Evolutionary conservation across 2,329 filamentous ascomycete species (phyloP), one percentile per base, ranked within the genome.

Genomic region (Lasiodiplodia theobromae): DNA sequence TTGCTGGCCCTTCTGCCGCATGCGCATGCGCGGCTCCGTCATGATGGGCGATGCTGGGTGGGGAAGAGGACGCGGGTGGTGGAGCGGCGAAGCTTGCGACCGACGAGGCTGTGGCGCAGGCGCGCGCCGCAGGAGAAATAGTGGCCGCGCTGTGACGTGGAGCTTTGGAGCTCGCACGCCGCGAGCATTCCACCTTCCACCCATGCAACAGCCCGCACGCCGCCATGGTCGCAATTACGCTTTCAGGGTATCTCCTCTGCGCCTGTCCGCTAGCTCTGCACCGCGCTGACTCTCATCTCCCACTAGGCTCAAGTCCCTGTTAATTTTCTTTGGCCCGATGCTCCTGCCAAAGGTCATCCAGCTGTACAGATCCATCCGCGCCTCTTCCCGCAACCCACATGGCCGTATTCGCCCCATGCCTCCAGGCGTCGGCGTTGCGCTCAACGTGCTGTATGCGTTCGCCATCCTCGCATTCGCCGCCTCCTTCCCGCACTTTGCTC

Each of bases 401-500:
- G 75, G 86, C 71, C 77, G 86, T 70, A 76, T 91, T 73, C 84
- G 86, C 63, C 83, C 90, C 56, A 78, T 90, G 34, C 85, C 90
- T 14, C 73, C 77, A 1, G 76, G 80, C 52, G 86, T 87, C 64
- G 80, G 83, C n/a, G 81, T 88, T 77, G 81, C 89, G 68, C 82
- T 93, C 75, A 80, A 84, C 69, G 75, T 92, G 74, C 83, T 96
- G 74, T 82, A 88, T 77, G 66, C 87, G 73, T 82, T 84, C 71
- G 83, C 83, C 56, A 72, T 84, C 54, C 70, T 86, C 69, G 86
- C 85, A 72, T 79, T 92, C 64, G 74, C 89, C 69, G 86, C 88
- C 69, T 89, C 91, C 18, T 81, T 95, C 0, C 90, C 93, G 0
- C 71, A 82, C 69, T 89, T 93, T 75, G 83, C 87, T 6, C 91